phyloP scores from a whole-genome alignment of 768 basidiomycete species.

The Amanita brunnescens region DNA sequence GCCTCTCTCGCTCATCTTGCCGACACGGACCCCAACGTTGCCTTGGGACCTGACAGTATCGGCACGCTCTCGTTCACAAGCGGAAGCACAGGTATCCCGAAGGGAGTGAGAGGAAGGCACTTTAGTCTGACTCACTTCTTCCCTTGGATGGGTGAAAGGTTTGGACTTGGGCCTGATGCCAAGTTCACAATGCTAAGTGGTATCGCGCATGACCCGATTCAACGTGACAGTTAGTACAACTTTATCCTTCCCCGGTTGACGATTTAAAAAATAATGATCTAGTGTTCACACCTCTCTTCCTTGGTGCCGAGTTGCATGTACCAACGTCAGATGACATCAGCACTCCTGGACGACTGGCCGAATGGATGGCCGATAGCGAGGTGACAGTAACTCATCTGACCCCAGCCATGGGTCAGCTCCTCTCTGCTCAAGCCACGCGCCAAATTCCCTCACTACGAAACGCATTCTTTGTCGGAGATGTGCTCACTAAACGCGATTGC shows the following conservation, averaged over 20 bases:
- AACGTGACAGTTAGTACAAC: conserved; percentile 81
- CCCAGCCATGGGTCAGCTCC: conserved; percentile 97
- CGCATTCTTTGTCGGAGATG: conserved; percentile 99
- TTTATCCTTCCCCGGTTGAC: not conserved
- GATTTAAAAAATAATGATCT: no score
- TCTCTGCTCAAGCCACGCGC: conserved; percentile 70
- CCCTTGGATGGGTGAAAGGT: conserved; percentile 96
- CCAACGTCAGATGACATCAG: conserved; percentile 97
- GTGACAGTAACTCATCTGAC: conserved; percentile 97
- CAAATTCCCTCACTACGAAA: conserved; percentile 81
- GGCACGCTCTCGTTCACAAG: conserved; percentile 96
- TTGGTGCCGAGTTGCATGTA: conserved; percentile 91
- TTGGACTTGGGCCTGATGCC: conserved; percentile 62
- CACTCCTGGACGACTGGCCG: conserved; percentile 90
- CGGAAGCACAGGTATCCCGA: conserved; percentile 95
- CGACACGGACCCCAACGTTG: conserved; percentile 68
- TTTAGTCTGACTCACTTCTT: conserved; percentile 98
- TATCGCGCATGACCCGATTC: conserved; percentile 98
- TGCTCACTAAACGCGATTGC: conserved; percentile 97
- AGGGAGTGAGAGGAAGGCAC: conserved; percentile 94
- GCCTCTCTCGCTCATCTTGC: conserved; percentile 42
- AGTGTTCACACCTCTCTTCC: conserved; percentile 99
- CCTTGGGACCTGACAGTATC: conserved; percentile 89
- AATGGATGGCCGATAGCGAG: conserved; percentile 93
- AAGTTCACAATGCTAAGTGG: conserved; percentile 98